Evolutionary conservation across 345 rosid species (phyloP), one percentile per base, ranked within the genome.

Genomic region (Hibiscus trionum): DNA sequence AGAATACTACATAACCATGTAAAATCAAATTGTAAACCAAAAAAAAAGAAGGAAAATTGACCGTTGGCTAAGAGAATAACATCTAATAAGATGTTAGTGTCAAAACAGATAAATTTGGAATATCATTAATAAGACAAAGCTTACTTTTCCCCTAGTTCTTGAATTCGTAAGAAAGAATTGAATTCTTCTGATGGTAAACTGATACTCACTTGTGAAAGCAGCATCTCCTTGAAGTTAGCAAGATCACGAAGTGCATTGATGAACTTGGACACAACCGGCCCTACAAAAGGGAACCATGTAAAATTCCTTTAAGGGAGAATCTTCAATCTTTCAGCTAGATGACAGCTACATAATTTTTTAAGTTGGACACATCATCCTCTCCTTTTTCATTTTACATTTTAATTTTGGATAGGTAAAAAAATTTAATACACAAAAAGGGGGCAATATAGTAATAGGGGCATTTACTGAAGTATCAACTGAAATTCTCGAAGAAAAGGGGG

Each of bases 191-290:
- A 63, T 44, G 29, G 73, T 73, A 76, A 52, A 66, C 68, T 62
- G 75, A 73, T 24, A 80, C 84, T 82, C 80, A 93, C 94, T 80
- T 93, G 93, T 72, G 98, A 87, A 65, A 85, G 86, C 70, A 93
- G 89, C 78, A 93, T 86, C 86, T 93, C 96, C 71, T 93, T 90
- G 71, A 83, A 86, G 53, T 90, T 78, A 75, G 91, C 86, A 81
- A 93, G 81, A 84, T 93, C 98, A 27, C 84, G 91, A 79, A 93
- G 83, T 47, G 88, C 86, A 80, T 80, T 82, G 73, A 88, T 50
- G 70, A 93, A 90, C 82, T 86, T 90, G 33, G 91, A 84, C 65
- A 93, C 78, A 55, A 93, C 87, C 14, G 94, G 98, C 52, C 98
- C 96, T 90, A 79, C 53, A 73, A 75, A 81, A 73, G 10, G 29